Percentiles rank a stretch among this genome's conserved stretches.
Conservation (phyloP, 1,284 basidiomycete genomes). For the Pseudozyma tsukubaensis region DNA sequence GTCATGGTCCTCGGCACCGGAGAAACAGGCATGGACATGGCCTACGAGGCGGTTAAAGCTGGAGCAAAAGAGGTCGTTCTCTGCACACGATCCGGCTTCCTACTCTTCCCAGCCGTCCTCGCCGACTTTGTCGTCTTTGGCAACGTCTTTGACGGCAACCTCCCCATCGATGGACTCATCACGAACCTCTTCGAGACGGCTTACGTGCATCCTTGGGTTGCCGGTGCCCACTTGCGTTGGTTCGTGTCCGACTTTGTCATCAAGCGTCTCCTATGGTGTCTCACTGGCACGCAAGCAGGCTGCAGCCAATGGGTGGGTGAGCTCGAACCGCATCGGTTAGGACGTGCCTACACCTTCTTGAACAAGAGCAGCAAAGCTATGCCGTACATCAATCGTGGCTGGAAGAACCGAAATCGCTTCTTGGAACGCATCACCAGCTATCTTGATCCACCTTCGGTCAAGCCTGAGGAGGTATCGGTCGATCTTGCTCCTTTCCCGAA, state of each 20-base stretch:
- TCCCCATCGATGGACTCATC: conserved; percentile 76
- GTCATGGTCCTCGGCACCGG: conserved; percentile 69
- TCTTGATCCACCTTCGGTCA: conserved; percentile 72
- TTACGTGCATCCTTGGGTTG: conserved; percentile 72
- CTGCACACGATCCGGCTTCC: conserved; percentile 73
- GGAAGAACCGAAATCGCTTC: conserved; percentile 70
- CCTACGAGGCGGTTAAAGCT: conserved; percentile 73
- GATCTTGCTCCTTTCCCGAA: conserved; percentile 76
- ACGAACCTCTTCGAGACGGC: conserved; percentile 75
- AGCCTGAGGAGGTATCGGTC: conserved; percentile 73
- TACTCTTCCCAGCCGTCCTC: conserved; percentile 76
- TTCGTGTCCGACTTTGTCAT: conserved; percentile 77
- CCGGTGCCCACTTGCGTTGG: conserved; percentile 75
- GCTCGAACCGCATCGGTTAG: conserved; percentile 74
- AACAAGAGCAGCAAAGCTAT: conserved; percentile 69
- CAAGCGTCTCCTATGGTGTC: conserved; percentile 75
- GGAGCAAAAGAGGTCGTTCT: conserved; percentile 74
- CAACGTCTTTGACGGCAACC: conserved; percentile 70
- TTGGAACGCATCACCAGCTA: conserved; percentile 54
- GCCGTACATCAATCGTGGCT: conserved; percentile 71
- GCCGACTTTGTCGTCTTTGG: conserved; percentile 77
- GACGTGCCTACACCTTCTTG: conserved; percentile 72
- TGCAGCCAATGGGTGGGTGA: conserved; percentile 79
- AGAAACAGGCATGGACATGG: conserved; percentile 78
- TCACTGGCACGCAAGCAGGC: conserved; percentile 76